Conservation (phyloP, 106 monocot species). For the Allium fistulosum region DNA sequence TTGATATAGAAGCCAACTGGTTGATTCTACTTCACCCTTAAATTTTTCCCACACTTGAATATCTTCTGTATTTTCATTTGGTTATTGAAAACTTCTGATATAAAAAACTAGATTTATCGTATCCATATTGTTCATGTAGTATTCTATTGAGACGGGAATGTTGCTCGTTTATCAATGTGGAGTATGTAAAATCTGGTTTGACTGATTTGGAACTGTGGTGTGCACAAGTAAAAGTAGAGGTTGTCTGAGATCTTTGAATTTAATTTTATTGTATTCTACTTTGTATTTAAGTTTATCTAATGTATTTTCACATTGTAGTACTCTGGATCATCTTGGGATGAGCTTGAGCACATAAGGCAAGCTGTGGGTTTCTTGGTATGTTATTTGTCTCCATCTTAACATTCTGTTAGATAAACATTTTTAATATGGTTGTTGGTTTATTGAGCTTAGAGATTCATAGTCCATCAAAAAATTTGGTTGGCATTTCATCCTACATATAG, state of each 20-base stretch:
- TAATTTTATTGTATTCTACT: background rate
- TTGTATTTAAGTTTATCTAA: too few species aligned
- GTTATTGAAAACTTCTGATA: too few species aligned
- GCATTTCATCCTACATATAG: too few species aligned
- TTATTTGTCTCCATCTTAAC: background rate
- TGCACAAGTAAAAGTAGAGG: constrained; percentile 64
- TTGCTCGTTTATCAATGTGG: constrained; percentile 96
- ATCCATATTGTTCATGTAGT: constrained; percentile 17
- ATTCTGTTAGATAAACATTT: too few species aligned
- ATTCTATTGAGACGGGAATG: constrained; percentile 87
- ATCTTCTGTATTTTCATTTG: too few species aligned
- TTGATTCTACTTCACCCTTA: too few species aligned
- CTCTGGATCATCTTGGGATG: constrained; percentile 70
- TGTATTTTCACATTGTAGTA: constrained; percentile 18
- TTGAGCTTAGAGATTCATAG: too few species aligned
- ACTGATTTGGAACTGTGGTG: constrained; percentile 85
- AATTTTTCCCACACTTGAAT: too few species aligned
- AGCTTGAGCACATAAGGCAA: constrained; percentile 76
- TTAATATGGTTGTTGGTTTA: too few species aligned
- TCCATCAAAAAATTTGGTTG: too few species aligned
- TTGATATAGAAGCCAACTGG: too few species aligned
- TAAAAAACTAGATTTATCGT: too few species aligned
- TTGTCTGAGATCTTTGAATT: background rate
- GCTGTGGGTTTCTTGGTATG: constrained; percentile 93
- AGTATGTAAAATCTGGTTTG: constrained; percentile 88